Conservation (phyloP, 441 rosid species). For the Arabidopsis hybrid region DNA sequence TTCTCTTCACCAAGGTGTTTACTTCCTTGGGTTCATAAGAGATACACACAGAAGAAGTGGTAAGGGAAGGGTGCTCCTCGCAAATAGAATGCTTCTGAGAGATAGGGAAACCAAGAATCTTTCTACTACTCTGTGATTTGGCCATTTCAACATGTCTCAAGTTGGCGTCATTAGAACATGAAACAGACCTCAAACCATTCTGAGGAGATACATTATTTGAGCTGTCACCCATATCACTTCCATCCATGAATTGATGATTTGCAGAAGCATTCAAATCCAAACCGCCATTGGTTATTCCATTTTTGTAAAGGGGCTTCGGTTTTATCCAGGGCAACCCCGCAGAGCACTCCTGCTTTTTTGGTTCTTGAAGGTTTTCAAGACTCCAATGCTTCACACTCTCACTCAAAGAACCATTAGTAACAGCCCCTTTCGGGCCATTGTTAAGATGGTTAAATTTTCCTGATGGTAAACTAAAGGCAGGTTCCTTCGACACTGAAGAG, state of each 20-base stretch:
- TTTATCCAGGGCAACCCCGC: slow-evolving; percentile 73
- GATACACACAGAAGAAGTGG: slow-evolving; percentile 46
- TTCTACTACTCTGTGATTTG: slow-evolving; percentile 49
- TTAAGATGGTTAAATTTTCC: slow-evolving; percentile 31
- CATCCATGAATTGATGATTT: slow-evolving; percentile 45
- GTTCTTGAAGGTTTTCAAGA: slow-evolving; percentile 53
- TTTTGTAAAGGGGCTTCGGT: slow-evolving; percentile 50
- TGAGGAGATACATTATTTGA: slow-evolving; percentile 41
- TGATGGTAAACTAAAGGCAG: slow-evolving; percentile 24
- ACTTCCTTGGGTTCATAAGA: slow-evolving; percentile 53
- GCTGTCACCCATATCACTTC: slow-evolving; percentile 48
- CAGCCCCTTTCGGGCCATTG: slow-evolving; percentile 11
- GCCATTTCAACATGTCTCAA: slow-evolving; percentile 48
- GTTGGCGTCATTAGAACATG: slow-evolving; percentile 50
- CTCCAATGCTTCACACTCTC: slow-evolving; percentile 45
- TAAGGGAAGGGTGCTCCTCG: slow-evolving; percentile 52
- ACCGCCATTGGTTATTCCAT: slow-evolving; percentile 46
- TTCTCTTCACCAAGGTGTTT: slow-evolving; percentile 50
- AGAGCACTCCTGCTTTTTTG: slow-evolving; percentile 51
- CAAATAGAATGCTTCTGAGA: slow-evolving; percentile 51
- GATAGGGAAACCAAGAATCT: slow-evolving; percentile 68
- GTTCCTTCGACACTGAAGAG: slow-evolving; percentile 35
- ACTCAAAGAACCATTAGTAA: slow-evolving; percentile 38
- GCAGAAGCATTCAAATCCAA: slow-evolving; percentile 62
- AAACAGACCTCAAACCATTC: slow-evolving; percentile 49